phyloP scores from a whole-genome alignment of 2,329 filamentous ascomycete genomes.

The Neophaeococcomyces aloes region DNA sequence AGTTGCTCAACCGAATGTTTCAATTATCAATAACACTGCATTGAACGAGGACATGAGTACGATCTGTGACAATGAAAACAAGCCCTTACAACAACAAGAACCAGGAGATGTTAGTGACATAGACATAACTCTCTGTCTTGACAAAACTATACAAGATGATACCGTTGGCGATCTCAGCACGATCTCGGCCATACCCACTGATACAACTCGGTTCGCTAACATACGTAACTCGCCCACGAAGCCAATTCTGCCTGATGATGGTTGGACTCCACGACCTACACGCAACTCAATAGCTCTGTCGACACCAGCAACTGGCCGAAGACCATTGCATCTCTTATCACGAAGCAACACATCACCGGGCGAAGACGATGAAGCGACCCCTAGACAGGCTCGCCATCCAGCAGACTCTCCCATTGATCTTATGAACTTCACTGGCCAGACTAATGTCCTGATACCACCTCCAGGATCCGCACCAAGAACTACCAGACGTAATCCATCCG shows the following conservation, averaged over 20 bases:
- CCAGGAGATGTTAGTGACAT: slow-evolving; percentile 21
- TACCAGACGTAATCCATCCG: slow-evolving; percentile 29
- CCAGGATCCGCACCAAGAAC: slow-evolving; percentile 37
- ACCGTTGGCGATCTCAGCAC: slow-evolving; percentile 55
- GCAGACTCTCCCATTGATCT: slow-evolving; percentile 58
- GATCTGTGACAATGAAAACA: neutral
- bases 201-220: slow-evolving; percentile 72
- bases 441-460: slow-evolving; percentile 43
- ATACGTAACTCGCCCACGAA: slow-evolving; percentile 57
- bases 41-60: slow-evolving; percentile 11
- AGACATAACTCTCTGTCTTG: slow-evolving; percentile 16
- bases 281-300: slow-evolving; percentile 24
- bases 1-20: slow-evolving; percentile 35
- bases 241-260: slow-evolving; percentile 29
- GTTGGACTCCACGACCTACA: slow-evolving; percentile 34
- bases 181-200: slow-evolving; percentile 74
- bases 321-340: slow-evolving; percentile 29
- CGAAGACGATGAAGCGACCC: slow-evolving; percentile 32
- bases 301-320: slow-evolving; percentile 40
- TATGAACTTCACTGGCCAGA: slow-evolving; percentile 79
- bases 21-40: slow-evolving; percentile 16
- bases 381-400: slow-evolving; percentile 38
- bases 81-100: neutral
- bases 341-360: slow-evolving; percentile 24
- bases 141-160: slow-evolving; percentile 25